Evolutionary conservation across 2,329 filamentous ascomycete species (phyloP), one percentile per base, ranked within the genome.

Genomic region (Ophiostoma sp.): DNA sequence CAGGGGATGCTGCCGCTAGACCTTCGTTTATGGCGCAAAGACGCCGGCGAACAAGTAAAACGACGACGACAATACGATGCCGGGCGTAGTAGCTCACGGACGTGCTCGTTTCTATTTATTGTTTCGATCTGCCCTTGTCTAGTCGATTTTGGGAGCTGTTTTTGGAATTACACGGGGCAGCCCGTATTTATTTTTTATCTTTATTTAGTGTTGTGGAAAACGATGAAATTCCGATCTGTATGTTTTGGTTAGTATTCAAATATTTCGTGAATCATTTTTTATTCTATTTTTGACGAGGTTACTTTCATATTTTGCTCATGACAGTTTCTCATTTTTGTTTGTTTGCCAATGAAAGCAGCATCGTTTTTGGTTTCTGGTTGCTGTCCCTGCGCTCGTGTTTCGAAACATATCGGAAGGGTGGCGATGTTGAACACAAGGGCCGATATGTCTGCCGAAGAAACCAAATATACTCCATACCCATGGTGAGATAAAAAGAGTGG

Each of bases 101-200:
- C 36, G 22, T 2, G 15, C n/a, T 42, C 36, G 36, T 42, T 64
- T 64, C 36, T 64, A 42, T 42, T 64, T 63, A 22, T 64, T 64
- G 61, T 42, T 64, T 64, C 33, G 61, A 64, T 64, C 61, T 64
- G 61, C 36, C 61, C 61, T 64, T 25, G 7, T 15, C n/a, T 42
- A 15, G 33, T 42, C 57, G 15, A 5, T n/a, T 28, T 42, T 45
- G 39, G 36, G 36, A 17, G 9, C 19, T 17, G 33, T 15, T 64
- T 64, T 42, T 64, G 11, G 22, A 64, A 64, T 64, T 45, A 15
- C 61, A 28, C 59, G 33, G 59, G 36, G 33, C 9, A 42, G 22
- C 15, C 33, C 59, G 59, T 63, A 39, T 45, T 45, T 63, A n/a
- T 45, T 64, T 12, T 64, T 39, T 6, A 11, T 42, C n/a, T 39